Evolutionary conservation across 768 basidiomycete genomes (phyloP), one percentile per base, ranked within the genome.

Genomic region (Rhodosporidiobolus odoratus): DNA sequence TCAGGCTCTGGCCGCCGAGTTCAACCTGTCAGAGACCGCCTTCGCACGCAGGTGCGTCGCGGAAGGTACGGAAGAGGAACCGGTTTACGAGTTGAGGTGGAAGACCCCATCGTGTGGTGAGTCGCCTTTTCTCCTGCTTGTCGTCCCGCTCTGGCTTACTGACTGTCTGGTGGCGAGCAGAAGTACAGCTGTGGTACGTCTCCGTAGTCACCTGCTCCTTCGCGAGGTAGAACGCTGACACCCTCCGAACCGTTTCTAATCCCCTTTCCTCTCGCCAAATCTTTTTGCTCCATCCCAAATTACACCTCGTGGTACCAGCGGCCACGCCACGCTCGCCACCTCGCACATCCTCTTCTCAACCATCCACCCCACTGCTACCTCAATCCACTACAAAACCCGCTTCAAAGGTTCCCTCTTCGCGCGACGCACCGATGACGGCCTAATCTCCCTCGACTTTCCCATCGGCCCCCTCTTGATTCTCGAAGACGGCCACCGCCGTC

Each of bases 291-390:
- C 5, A 3, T 12, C 50, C 41, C 3, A n/a, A n/a, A 1, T 54
- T 30, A 38, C 48, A 15, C 19, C 30, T 50, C 19, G 15, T 13
- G 4, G 8, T 27, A 12, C 5, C 50, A 68, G 67, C 61, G 80
- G 80, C 21, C 80, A 81, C 65, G 80, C 77, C 7, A 80, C 80
- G 15, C 75, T 81, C 58, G 80, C 78, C 1, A 68, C 78, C 0
- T 77, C 80, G 0, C 61, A 76, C 30, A 69, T 77, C 32, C 64
- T 79, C 50, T 79, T 79, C 62, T 37, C 70, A 10, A 37, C 62
- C 34, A 17, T 66, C 32, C 72, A 75, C 32, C 45, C 62, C 17
- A 9, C 52, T 4, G 67, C 75, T 0, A 61, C 45, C 21, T 23
- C 41, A 13, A 65, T 79, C n/a, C 27, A 56, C 25, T 79, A 77